These are phyloP conservation scores for Lentinula detonsa DNA, from an alignment of 768 basidiomycete genomes.

Conservation along the genomic window DNA sequence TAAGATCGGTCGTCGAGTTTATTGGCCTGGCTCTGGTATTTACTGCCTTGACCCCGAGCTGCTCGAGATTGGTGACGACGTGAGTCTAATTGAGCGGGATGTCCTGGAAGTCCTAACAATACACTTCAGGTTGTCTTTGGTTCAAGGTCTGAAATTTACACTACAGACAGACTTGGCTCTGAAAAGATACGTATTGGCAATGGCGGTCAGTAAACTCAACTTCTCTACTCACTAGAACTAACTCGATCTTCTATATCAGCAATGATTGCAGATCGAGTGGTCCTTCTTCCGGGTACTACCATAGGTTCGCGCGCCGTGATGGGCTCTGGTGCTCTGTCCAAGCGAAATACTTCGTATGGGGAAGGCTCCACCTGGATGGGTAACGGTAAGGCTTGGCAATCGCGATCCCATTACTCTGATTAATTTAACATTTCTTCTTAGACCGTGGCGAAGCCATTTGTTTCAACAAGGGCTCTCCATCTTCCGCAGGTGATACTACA, in stretches of 20 bases:
- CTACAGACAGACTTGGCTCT: conserved; percentile 35
- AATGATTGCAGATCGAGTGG: conserved; percentile 45
- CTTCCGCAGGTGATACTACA: conserved; percentile 18
- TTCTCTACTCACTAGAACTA: not conserved
- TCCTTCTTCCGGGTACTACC: conserved; percentile 35
- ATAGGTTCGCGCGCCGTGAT: conserved; percentile 36
- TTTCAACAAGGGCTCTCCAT: conserved; percentile 21
- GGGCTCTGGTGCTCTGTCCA: conserved; percentile 43
- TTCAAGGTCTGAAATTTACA: conserved; percentile 37
- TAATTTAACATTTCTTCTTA: conserved; percentile 5
- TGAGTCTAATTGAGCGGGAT: not conserved
- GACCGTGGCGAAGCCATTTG: conserved; percentile 36
- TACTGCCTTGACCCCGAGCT: conserved; percentile 42
- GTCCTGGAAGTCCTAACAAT: not conserved
- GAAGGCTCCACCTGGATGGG: conserved; percentile 44
- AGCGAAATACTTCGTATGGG: conserved; percentile 31
- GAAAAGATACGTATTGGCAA: conserved; percentile 32
- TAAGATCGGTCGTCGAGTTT: conserved; percentile 39
- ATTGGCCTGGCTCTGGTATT: conserved; percentile 43
- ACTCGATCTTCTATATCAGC: conserved; percentile 17
- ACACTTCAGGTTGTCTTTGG: conserved; percentile 31
- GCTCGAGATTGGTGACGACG: conserved; percentile 42
- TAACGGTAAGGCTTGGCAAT: conserved; percentile 23
- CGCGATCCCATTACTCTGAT: not conserved
- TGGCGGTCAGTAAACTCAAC: conserved; percentile 23